These are phyloP conservation scores for Cytospora chrysosperma DNA, from an alignment of 2,329 filamentous ascomycete species.

Conservation along the genomic window DNA sequence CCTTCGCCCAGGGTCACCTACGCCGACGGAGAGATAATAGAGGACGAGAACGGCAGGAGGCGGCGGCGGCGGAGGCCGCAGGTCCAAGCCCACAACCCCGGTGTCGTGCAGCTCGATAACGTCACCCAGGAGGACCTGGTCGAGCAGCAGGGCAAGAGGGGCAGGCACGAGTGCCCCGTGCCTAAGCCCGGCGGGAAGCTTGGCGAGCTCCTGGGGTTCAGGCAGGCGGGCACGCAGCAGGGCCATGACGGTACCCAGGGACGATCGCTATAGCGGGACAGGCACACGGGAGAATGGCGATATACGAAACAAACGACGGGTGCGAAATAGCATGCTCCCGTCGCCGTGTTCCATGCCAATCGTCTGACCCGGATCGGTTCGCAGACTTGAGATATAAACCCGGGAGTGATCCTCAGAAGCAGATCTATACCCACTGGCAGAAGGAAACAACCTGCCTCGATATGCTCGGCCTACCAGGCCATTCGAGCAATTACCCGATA, in stretches of 20 bases:
- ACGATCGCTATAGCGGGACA: not conserved
- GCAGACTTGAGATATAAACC: not conserved
- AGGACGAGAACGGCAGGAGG: conserved; percentile 45
- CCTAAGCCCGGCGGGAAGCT: conserved; percentile 77
- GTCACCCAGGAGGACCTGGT: conserved; percentile 42
- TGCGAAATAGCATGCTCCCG: not conserved
- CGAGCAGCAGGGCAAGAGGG: conserved; percentile 40
- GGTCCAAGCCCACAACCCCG: conserved; percentile 23
- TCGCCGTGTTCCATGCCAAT: not conserved
- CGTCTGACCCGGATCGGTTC: not conserved
- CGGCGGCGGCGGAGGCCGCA: conserved; percentile 43
- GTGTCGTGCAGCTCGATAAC: conserved; percentile 46
- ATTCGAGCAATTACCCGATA: not conserved
- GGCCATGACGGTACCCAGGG: not conserved
- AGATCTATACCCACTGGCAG: not conserved
- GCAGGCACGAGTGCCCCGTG: conserved; percentile 79
- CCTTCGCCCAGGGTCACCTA: conserved; percentile 75
- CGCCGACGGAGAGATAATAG: conserved; percentile 63
- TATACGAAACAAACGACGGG: not conserved
- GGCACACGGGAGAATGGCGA: not conserved
- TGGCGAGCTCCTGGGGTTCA: conserved; percentile 60
- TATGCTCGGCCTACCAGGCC: not conserved
- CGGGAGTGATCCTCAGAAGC: not conserved
- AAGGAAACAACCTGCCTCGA: not conserved
- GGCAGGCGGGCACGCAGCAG: conserved; percentile 33